Base-by-base conservation (phyloP, 2,329 filamentous ascomycete species). In the Botrytis fragariae region DNA sequence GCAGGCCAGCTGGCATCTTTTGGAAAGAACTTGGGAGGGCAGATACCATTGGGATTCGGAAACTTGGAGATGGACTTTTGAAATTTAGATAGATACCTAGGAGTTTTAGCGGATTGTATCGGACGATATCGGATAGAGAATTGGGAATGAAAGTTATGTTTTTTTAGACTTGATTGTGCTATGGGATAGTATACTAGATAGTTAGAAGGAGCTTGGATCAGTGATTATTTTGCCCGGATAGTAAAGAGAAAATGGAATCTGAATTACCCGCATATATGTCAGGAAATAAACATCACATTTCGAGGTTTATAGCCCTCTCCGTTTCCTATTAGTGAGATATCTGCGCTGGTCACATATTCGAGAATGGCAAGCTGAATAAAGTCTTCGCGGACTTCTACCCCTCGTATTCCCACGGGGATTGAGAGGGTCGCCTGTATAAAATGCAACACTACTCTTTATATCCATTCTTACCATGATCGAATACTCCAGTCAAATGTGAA, bases 71-170 rank as follows among this genome's bases (percentile, higher is more conserved):
- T 29, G 10, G 37, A 54, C 37, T 39, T 57, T 68, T 68, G n/a
- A 54, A 54, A 54, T 57, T 68, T 68, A 68, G 35, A 68, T 54
- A 68, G 64, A 68, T 68, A 68, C 64, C 64, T 68, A 57, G 64
- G 48, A 48, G 37, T 68, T 57, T 39, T 39, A 14, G 29, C 64
- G 64, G 35, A 37, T 54, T 25, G 45, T 35, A 10, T 67, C 54
- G 35, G 22, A 18, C 14, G n/a, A n/a, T 18, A 62, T 2, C 10
- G 64, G 64, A 42, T 57, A 54, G n/a, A 54, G 16, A 35, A 18
- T 42, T 22, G 35, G 64, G 45, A 42, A 54, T 68, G 44, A 37
- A 54, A 54, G n/a, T 54, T 39, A 39, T 51, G 25, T 39, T 12
- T 29, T 32, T 39, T 8, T 68, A 68, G 48, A 29, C 42, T 57